phyloP scores from a whole-genome alignment of 768 basidiomycete species.

The Pleurotus tuoliensis region DNA sequence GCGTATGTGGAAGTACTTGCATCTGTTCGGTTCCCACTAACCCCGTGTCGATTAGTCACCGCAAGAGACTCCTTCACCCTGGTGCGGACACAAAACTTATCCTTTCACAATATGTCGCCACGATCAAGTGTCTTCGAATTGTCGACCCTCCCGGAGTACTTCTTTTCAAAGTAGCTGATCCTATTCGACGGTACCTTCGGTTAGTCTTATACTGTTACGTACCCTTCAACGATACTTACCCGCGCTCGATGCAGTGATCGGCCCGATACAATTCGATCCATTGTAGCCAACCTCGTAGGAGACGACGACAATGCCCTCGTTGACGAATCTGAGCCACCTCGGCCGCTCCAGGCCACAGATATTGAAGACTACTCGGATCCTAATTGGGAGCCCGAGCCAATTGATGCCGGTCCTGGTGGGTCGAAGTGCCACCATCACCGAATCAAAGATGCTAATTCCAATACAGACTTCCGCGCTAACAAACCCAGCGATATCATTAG shows the following conservation, averaged over 20 bases:
- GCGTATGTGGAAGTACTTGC: slow-evolving; percentile 46
- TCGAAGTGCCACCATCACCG: slow-evolving; percentile 1
- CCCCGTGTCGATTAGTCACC: slow-evolving; percentile 49
- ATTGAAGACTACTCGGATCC: slow-evolving; percentile 88
- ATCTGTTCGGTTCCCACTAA: background rate
- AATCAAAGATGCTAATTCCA: background rate
- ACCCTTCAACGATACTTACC: background rate
- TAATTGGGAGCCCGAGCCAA: slow-evolving; percentile 93
- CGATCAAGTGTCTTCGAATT: slow-evolving; percentile 85
- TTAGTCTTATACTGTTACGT: slow-evolving; percentile 19
- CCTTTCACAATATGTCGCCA: slow-evolving; percentile 84
- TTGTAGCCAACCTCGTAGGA: slow-evolving; percentile 88
- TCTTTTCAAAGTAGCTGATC: slow-evolving; percentile 90
- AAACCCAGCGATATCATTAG: slow-evolving; percentile 93
- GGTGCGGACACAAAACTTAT: slow-evolving; percentile 94
- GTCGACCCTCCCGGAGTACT: slow-evolving; percentile 92
- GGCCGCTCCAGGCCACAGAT: slow-evolving; percentile 68
- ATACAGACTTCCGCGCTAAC: slow-evolving; percentile 81
- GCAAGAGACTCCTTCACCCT: slow-evolving; percentile 87
- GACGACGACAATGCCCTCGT: slow-evolving; percentile 79
- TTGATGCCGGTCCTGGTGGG: slow-evolving; percentile 92
- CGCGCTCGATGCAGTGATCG: slow-evolving; percentile 51
- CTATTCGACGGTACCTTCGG: slow-evolving; percentile 88
- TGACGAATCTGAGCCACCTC: slow-evolving; percentile 80
- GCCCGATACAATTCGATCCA: slow-evolving; percentile 90